Conservation (phyloP, 2,329 filamentous ascomycete genomes). For the Sporothrix dimorphospora region DNA sequence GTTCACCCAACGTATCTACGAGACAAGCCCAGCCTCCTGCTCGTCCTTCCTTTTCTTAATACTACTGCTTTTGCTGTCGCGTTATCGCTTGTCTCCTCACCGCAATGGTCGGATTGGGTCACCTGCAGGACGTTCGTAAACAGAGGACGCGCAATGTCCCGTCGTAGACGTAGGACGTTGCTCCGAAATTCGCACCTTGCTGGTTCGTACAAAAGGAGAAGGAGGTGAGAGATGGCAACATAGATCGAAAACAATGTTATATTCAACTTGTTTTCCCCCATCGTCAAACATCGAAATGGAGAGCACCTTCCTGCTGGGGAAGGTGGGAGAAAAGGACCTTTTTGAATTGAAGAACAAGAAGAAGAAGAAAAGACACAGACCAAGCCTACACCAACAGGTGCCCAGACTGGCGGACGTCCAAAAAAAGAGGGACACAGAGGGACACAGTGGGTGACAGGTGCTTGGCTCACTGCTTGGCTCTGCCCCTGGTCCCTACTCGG, state of each 20-base stretch:
- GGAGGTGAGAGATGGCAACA: neutral
- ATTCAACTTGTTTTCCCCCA: neutral
- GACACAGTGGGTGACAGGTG: constrained; percentile 6
- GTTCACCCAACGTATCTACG: neutral
- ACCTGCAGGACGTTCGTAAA: neutral
- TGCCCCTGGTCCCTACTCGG: neutral
- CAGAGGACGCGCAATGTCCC: neutral
- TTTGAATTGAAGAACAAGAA: neutral
- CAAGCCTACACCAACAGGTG: neutral
- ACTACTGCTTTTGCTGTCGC: neutral
- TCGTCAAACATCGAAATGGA: neutral
- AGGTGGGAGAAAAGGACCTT: constrained; percentile 1
- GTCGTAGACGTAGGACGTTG: neutral
- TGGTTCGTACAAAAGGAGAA: neutral
- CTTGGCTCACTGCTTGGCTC: neutral
- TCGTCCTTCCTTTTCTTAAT: neutral
- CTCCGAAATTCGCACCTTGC: neutral
- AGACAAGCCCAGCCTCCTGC: neutral
- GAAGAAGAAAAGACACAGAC: neutral
- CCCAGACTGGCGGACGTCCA: neutral
- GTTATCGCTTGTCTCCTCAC: neutral
- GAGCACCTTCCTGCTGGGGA: neutral
- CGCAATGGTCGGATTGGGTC: neutral
- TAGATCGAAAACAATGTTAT: neutral
- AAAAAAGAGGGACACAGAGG: neutral